Evolutionary conservation across 1,284 basidiomycete species (phyloP), one percentile per base, ranked within the genome.

Genomic region (Mycena sp.): DNA sequence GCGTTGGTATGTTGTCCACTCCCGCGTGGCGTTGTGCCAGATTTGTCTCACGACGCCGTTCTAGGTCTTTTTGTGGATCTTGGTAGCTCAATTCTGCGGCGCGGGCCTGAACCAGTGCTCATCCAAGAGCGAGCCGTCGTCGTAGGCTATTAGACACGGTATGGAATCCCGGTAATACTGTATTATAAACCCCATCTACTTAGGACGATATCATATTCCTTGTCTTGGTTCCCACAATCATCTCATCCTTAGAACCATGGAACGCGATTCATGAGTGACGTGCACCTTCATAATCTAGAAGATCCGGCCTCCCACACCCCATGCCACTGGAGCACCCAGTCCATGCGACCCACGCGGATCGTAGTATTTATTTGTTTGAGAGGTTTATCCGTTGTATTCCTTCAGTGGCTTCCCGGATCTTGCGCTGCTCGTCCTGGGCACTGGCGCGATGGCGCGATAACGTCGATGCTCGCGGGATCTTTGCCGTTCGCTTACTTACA

Each of bases 11-110:
- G 91, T 85, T 11, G 6, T 43, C 21, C 6, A n/a, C 30, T 6
- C 25, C n/a, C 28, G 12, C 44, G 32, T 35, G 32, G 32, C 9
- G 43, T 29, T n/a, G 51, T 46, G 11, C 17, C 29, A 28, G 30
- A 19, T 17, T 4, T 12, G 17, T 1, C 41, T 50, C 46, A 45
- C 67, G 30, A 32, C 63, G 14, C 69, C 32, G 9, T 35, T 35
- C 9, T 35, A 93, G 90, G 70, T 94, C 44, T 76, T 96, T 52
- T 65, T 95, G 3, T 98, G 93, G 81, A 77, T 96, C 51, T 78
- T 97, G 63, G 78, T 89, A 21, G 95, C 95, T 3, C 90, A 95
- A 76, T 91, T 95, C 76, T 98, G 95, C 72, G 95, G 95, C 9
- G 87, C 89, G 2, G 87, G 85, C 40, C 76, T 95, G 69, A 88